A percentile compares a stretch with the other conserved stretches of the same genome.
Evolutionary conservation across 1,284 basidiomycete species (phyloP).

Genomic region (Anthracocystis setariae): DNA sequence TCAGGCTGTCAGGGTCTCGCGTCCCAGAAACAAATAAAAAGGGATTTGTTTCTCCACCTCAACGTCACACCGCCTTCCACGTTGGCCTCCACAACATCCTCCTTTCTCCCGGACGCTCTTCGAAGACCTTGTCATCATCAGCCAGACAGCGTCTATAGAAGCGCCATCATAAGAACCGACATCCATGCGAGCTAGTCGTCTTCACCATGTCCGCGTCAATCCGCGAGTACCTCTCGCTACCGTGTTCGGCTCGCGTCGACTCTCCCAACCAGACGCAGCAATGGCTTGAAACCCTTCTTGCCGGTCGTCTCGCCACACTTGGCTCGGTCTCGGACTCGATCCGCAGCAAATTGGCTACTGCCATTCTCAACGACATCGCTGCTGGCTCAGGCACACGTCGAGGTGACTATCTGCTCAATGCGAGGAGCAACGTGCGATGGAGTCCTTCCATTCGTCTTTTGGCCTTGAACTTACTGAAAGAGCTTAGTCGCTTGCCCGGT

Average conservation of each 20-base stretch:
- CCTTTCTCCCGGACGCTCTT: no score
- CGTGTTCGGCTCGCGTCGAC: slow-evolving; percentile 25
- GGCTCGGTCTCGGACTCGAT: slow-evolving; percentile 39
- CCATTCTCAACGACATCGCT: slow-evolving; percentile 35
- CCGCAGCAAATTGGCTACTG: slow-evolving; percentile 34
- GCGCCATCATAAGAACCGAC: background rate
- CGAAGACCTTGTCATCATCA: background rate
- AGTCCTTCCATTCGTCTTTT: slow-evolving; percentile 28
- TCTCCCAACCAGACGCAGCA: slow-evolving; percentile 23
- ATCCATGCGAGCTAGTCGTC: background rate
- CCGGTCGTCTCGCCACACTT: slow-evolving; percentile 19
- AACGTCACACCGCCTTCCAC: no score
- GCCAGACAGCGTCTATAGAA: background rate
- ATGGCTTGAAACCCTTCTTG: slow-evolving; percentile 32
- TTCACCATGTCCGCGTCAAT: slow-evolving; percentile 27
- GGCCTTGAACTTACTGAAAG: slow-evolving; percentile 51
- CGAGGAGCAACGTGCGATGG: slow-evolving; percentile 24
- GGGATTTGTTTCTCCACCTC: no score
- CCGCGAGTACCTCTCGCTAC: slow-evolving; percentile 40
- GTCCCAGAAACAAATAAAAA: no score
- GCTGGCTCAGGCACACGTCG: slow-evolving; percentile 34
- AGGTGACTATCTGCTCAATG: slow-evolving; percentile 35
- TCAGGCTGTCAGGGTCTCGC: no score
- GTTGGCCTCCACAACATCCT: no score
- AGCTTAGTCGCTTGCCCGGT: slow-evolving; percentile 52